These are phyloP conservation scores for Colletotrichum gigasporum DNA, from an alignment of 2,329 filamentous ascomycete genomes.

Conservation along the genomic window DNA sequence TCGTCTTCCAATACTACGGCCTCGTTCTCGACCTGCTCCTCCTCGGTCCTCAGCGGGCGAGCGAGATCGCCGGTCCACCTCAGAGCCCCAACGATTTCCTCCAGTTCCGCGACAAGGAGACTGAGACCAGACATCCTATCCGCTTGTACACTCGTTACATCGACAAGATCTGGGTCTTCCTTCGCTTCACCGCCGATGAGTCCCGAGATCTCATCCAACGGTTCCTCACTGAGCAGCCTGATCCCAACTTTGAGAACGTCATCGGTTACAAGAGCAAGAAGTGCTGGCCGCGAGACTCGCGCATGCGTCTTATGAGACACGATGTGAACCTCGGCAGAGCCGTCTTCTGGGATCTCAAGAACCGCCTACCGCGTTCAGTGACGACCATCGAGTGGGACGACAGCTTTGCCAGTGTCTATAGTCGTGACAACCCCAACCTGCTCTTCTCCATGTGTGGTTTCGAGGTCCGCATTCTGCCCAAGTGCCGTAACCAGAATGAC, in stretches of 20 bases:
- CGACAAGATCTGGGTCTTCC: slow-evolving; percentile 98
- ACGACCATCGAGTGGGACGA: slow-evolving; percentile 99
- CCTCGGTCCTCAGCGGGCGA: slow-evolving; percentile 93
- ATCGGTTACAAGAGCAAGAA: slow-evolving; percentile 99
- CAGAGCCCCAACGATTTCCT: slow-evolving; percentile 96
- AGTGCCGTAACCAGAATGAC: slow-evolving; percentile 93
- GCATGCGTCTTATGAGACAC: slow-evolving; percentile 98
- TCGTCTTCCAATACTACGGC: slow-evolving; percentile 99
- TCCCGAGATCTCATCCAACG: slow-evolving; percentile 95
- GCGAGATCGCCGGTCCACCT: slow-evolving; percentile 94
- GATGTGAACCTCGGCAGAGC: slow-evolving; percentile 97
- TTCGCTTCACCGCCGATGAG: slow-evolving; percentile 92
- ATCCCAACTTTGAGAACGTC: slow-evolving; percentile 99
- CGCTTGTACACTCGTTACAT: slow-evolving; percentile 98
- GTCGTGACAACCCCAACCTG: slow-evolving; percentile 95
- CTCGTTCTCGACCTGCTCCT: slow-evolving; percentile 93
- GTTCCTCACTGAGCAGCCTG: slow-evolving; percentile 96
- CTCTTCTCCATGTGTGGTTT: slow-evolving; percentile 99
- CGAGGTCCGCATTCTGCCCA: slow-evolving; percentile 94
- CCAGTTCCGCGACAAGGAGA: slow-evolving; percentile 93
- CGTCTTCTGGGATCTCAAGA: slow-evolving; percentile 99
- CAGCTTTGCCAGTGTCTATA: slow-evolving; percentile 98
- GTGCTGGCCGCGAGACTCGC: slow-evolving; percentile 97
- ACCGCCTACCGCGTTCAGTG: slow-evolving; percentile 90
- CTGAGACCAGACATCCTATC: slow-evolving; percentile 93